Evolutionary conservation across 139 green algal species (phyloP).

Genomic region (Bryopsis sp.): DNA sequence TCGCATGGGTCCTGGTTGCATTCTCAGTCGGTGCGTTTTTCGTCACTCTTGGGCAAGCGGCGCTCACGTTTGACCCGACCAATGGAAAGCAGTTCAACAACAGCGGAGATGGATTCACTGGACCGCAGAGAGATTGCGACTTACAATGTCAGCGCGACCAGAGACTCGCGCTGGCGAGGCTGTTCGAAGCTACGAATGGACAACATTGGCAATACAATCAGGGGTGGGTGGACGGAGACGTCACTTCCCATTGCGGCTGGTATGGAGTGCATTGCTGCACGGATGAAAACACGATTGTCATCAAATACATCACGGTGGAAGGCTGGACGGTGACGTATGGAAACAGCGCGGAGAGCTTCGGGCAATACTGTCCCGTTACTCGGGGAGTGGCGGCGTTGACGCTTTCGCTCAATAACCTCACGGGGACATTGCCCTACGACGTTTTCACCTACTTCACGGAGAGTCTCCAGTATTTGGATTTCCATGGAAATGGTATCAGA

Average conservation of each 20-base stretch:
- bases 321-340: background rate
- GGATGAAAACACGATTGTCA: background rate
- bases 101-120: background rate
- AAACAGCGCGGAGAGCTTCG: background rate
- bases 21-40: too few species aligned
- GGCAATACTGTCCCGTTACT: background rate
- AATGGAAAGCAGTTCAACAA: background rate
- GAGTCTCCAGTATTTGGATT: background rate
- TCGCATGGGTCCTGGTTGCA: too few species aligned
- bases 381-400: conserved; percentile 1
- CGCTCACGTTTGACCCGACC: background rate
- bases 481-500: background rate
- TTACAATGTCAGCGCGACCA: background rate
- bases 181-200: background rate
- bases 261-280: background rate
- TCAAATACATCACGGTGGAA: background rate
- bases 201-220: background rate
- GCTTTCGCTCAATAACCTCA: conserved; percentile 17
- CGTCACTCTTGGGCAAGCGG: background rate
- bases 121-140: background rate
- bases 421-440: conserved; percentile 12
- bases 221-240: background rate
- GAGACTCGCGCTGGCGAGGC: background rate
- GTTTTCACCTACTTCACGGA: background rate
- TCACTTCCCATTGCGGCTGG: background rate